Conservation (phyloP, 2,329 filamentous ascomycete species). For the Chalaropsis ovoidea region DNA sequence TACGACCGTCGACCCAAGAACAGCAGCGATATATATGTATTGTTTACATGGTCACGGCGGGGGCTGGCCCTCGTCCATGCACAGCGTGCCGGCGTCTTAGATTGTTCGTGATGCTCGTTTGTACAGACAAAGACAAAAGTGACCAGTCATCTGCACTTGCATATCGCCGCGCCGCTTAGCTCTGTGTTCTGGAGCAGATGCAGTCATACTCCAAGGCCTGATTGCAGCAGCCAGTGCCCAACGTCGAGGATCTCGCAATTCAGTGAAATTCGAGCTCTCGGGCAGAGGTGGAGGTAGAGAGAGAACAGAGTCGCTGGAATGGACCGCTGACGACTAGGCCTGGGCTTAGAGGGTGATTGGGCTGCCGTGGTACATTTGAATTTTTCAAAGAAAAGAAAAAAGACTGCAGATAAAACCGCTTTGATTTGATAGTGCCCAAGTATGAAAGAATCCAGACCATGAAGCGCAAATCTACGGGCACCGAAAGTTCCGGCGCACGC, state of each 20-base stretch:
- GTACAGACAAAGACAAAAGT: background rate
- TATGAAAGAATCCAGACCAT: too few species aligned
- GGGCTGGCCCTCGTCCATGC: background rate
- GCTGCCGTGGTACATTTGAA: background rate
- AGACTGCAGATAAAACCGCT: background rate
- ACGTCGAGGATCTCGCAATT: background rate
- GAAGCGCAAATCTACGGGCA: background rate
- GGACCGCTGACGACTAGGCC: background rate
- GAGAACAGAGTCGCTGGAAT: background rate
- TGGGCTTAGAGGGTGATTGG: background rate
- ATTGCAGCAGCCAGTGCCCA: constrained; percentile 18
- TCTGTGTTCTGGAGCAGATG: constrained; percentile 7
- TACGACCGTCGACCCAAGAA: background rate
- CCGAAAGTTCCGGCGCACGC: background rate
- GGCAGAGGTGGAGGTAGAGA: too few species aligned
- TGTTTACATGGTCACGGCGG: background rate
- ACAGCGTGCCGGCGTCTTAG: background rate
- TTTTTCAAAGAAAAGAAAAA: background rate
- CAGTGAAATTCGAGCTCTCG: background rate
- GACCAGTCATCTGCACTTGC: constrained; percentile 6
- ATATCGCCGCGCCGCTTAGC: constrained; percentile 12
- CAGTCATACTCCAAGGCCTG: constrained; percentile 15
- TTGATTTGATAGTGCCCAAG: background rate
- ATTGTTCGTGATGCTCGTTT: background rate
- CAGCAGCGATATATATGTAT: background rate